Base-by-base conservation (phyloP, 2,329 filamentous ascomycete species). In the Phialemoniopsis sp. region DNA sequence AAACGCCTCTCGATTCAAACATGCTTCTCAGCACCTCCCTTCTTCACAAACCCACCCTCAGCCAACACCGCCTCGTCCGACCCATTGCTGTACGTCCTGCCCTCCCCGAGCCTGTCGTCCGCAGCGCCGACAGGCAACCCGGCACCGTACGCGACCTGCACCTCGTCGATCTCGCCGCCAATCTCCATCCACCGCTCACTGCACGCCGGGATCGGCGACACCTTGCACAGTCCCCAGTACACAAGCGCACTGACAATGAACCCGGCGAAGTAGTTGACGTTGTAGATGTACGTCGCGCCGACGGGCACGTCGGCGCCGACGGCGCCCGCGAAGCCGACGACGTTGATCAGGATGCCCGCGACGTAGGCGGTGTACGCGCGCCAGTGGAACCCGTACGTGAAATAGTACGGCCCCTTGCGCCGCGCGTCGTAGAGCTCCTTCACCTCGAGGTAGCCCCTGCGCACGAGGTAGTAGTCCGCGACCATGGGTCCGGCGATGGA, bases 401-500 rank as follows among this genome's bases (percentile, higher is more conserved):
- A 93, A 60, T 76, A 91, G 63, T 96, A 96, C 0, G 80, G 84
- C 0, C 79, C 78, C 0, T 64, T 67, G 40, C 69, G 73, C 39
- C 80, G 78, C 9, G 77, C 84, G 37, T 84, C 83, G 68, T 95
- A 96, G 0, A 96, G 75, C 40, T 88, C 81, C 52, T 79, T 82
- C 48, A 91, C 70, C 48, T 89, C 79, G 3, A 93, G 70, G 58
- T 89, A 95, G 5, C 90, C 90, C 42, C 76, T 82, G 42, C 90
- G 85, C 5, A 95, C 87, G 40, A 85, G 46, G 62, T 94, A 96
- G 68, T 96, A 96, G 62, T 96, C 90, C 50, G 74, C 78, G 44
- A 89, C 71, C 67, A 95, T 93, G 47, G 95, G 88, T n/a, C 90
- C 90, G 1, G 88, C 89, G 46, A 96, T 94, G 32, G 86, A 89